Evolutionary conservation across 2,329 filamentous ascomycete genomes (phyloP), one percentile per base, ranked within the genome.

Genomic region (Canariomyces notabilis): DNA sequence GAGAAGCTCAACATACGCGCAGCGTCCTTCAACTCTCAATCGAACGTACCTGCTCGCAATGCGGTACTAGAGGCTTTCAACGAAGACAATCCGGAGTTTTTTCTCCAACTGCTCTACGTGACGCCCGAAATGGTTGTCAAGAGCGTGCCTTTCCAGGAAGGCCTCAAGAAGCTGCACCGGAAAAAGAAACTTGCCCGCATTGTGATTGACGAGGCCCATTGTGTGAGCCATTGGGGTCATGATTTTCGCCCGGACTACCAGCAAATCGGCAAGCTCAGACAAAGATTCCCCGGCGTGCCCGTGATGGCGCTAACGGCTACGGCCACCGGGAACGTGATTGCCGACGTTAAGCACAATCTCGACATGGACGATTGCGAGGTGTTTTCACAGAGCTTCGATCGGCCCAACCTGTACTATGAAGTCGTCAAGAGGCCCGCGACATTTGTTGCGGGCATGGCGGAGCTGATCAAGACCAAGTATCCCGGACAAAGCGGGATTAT

Each of bases 131-230:
- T 97, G 91, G 75, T 98, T 41, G 88, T 76, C 68, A 91, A 90
- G 62, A 98, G 84, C 62, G 64, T 75, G 34, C 69, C 71, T 2
- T 86, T 97, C 64, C 70, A 82, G 48, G 75, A 73, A 42, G 77
- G 74, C 2, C 74, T 98, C 52, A 69, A 79, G 42, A 73, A 71
- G 2, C 72, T 98, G n/a, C 77, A 95, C 63, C 66, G 67, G 12
- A 80, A 80, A 41, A 72, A 76, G 3, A 87, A 84, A 57, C 79
- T 98, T 42, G 91, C 94, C 14, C 82, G 93, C 20, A 80, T 98
- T 39, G 93, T 98, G 43, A 95, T 98, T 52, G 93, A 98, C 57
- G 94, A 98, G 68, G 93, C 93, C n/a, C 93, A 98, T 64, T 98
- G 93, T 65, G 91, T 98, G 20, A 97, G 93, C 65, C 90, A 98